Base-by-base conservation (phyloP, 139 green algal species). In the Volvox reticuliferus region DNA sequence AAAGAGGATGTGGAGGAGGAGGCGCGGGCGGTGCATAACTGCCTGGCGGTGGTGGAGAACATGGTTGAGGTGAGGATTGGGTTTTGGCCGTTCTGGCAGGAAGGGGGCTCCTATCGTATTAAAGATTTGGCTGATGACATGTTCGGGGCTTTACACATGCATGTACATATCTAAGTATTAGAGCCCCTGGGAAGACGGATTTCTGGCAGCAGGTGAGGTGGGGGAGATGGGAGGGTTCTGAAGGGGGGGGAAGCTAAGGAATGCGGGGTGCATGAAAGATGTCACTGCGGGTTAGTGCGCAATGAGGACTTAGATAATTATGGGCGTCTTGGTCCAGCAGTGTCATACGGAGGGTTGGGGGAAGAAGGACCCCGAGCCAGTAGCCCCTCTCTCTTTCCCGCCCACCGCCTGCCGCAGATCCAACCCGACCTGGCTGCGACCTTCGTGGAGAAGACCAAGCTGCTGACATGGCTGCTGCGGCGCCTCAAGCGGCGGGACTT, bases 391-490 rank as follows among this genome's bases (percentile, higher is more conserved):
- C 73, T 33, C 18, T 18, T 36, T 33, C 76, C 79, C n/a, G n/a
- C n/a, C n/a, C n/a, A n/a, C 37, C 79, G 44, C 19, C 37, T 68
- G 37, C 79, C 30, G 26, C 89, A 91, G 68, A 89, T 89, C 68
- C 37, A 82, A 28, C 85, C 85, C 69, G 69, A 82, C 0, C 85
- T 89, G 44, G 5, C 69, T 2, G 9, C 28, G 61, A 0, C n/a
- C 16, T 82, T 89, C 33, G 85, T 89, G 28, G 85, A 89, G 17
- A 71, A 62, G 28, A 97, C 95, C 32, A 88, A 91, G 87, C 88
- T 99, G 50, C 91, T 99, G 35, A 94, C 93, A 36, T 99, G 98
- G 98, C 92, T 99, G 85, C 94, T 99, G 71, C 76, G 80, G 5
- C 95, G 97, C 44, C 35, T 99, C 19, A 94, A 93, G n/a, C 88